These are phyloP conservation scores for Brassica rapa DNA, from an alignment of 345 rosid species.

Conservation along the genomic window DNA sequence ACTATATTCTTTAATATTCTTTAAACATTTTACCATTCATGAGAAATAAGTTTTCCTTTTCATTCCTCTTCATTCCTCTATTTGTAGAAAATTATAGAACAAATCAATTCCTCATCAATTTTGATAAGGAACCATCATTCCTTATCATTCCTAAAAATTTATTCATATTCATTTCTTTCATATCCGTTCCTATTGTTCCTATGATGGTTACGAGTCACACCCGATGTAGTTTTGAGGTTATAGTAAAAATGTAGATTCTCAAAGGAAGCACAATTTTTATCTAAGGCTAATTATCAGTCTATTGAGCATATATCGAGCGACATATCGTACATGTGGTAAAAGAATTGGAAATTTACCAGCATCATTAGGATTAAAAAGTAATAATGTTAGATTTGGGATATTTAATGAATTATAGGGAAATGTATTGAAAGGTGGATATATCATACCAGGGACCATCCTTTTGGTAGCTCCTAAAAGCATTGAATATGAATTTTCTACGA, in stretches of 20 bases:
- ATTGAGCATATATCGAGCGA: neutral
- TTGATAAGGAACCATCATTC: no score
- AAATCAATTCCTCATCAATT: no score
- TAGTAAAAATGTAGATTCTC: neutral
- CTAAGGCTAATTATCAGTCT: neutral
- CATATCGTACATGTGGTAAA: neutral
- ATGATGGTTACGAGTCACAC: no score
- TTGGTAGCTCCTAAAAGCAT: constrained; percentile 40
- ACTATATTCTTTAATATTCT: no score
- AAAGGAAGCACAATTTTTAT: neutral
- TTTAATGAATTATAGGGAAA: constrained; percentile 29
- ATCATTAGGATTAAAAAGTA: constrained; percentile 9
- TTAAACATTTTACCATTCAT: no score
- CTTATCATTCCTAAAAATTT: no score
- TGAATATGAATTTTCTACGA: constrained; percentile 36
- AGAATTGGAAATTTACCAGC: constrained; percentile 9
- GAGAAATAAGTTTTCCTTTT: no score
- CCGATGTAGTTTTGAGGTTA: neutral
- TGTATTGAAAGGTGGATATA: constrained; percentile 17
- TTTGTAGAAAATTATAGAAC: no score
- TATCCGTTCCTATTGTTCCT: no score
- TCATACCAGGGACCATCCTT: constrained; percentile 48
- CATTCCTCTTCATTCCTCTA: no score
- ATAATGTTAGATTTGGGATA: constrained; percentile 40
- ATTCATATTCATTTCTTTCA: no score